phyloP scores from a whole-genome alignment of 257 asterid genomes.

The Leptodermis oblonga region DNA sequence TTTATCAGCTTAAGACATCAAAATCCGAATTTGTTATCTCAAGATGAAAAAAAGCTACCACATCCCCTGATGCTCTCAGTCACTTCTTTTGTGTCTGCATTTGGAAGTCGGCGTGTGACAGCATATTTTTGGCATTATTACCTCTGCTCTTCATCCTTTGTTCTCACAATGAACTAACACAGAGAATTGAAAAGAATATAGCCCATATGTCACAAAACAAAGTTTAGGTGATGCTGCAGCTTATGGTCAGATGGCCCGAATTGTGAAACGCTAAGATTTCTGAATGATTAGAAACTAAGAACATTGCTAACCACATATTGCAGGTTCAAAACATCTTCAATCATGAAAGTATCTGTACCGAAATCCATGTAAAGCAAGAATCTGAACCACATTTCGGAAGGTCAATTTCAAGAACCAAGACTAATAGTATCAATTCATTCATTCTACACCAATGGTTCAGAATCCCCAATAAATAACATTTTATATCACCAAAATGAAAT shows the following conservation, averaged over 20 bases:
- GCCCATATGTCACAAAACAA: not conserved
- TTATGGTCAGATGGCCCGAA: not conserved
- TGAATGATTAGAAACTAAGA: not conserved
- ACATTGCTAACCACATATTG: not conserved
- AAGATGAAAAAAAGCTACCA: not conserved
- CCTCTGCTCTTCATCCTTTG: not conserved
- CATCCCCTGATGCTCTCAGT: not conserved
- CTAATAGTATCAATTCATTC: not conserved
- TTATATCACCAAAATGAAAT: not conserved
- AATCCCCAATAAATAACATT: not conserved
- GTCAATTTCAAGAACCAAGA: not conserved
- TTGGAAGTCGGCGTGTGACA: not conserved
- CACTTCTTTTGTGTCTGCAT: not conserved
- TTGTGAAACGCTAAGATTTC: not conserved
- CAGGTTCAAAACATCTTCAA: not conserved
- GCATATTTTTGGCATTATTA: not conserved
- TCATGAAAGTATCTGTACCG: not conserved
- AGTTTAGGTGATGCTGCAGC: not conserved
- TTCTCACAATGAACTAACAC: not conserved
- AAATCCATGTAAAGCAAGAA: not conserved
- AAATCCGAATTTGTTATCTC: not conserved
- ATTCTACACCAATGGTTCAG: not conserved
- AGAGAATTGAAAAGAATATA: not conserved
- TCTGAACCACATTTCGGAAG: not conserved
- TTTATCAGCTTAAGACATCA: not conserved